Base-by-base conservation (phyloP, 148 eudicot species). In the Rhododendron kiyosumense region DNA sequence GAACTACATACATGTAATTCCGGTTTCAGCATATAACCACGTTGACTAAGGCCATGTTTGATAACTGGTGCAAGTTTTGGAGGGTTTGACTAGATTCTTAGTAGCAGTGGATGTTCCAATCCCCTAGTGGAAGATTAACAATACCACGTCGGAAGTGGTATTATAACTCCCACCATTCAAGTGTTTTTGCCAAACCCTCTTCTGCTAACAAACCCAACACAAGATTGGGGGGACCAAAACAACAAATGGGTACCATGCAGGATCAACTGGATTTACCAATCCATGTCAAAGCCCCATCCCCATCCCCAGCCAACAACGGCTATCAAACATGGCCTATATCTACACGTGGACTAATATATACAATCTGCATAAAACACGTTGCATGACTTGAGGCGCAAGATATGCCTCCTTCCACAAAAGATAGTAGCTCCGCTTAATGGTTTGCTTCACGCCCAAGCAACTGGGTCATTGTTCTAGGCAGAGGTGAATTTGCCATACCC, bases 391-490 rank as follows among this genome's bases (percentile, higher is more conserved):
- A 67, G 41, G 85, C 41, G 61, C 45, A 36, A 69, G 32, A 28
- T 43, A 28, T 26, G 85, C 28, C 12, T 61, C 7, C 6, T 48
- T 18, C 52, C 9, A 51, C 11, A 52, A 10, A 2, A 67, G 5
- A 36, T 24, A 71, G 22, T 30, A 75, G 30, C 83, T 57, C 84
- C 69, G 86, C 87, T 88, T 84, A 69, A 63, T 83, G 82, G 84
- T 81, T 88, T 86, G 89, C 78, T 82, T 89, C 88, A 86, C 26
- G 85, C 81, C 85, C 84, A 2, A 9, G 30, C 20, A 57, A 85
- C 78, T n/a, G 79, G 89, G 87, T 93, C 86, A 85, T 79, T 73
- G 90, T 90, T 74, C 84, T 90, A 28, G 87, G 90, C 85, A 94
- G 90, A 87, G 87, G 78, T 83, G 90, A 34, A 84, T 76, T 86